A percentile compares a stretch with the other conserved stretches of the same genome.
Evolutionary conservation across 1,284 basidiomycete species (phyloP).

Genomic region (Tetrapyrgos nigripes): DNA sequence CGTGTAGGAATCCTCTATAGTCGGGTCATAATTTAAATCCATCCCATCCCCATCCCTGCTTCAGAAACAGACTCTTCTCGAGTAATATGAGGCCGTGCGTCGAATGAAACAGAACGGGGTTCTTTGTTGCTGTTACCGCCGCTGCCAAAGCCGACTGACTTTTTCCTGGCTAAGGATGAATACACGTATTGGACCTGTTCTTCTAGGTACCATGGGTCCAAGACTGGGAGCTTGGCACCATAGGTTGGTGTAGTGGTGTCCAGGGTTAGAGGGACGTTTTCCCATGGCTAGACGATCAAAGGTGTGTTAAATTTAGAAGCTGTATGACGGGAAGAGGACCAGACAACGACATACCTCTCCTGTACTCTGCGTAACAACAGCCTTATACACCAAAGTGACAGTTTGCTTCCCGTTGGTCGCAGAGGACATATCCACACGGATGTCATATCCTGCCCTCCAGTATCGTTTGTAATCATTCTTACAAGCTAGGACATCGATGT

Average conservation of each 20-base stretch:
- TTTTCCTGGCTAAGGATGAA: too few species aligned
- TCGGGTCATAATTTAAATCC: too few species aligned
- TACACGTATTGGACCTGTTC: constrained; percentile 8
- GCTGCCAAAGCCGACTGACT: too few species aligned
- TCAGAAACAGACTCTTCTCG: too few species aligned
- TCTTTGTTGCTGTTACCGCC: too few species aligned
- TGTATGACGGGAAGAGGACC: neutral
- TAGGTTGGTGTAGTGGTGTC: constrained; percentile 3
- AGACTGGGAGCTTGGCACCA: neutral
- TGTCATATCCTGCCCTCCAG: constrained; percentile 41
- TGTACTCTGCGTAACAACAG: constrained; percentile 37
- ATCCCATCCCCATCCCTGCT: too few species aligned
- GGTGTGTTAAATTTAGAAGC: neutral
- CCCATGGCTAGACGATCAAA: neutral
- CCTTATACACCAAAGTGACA: constrained; percentile 40
- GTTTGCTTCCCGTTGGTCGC: constrained; percentile 37
- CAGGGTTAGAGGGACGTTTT: constrained; percentile 7
- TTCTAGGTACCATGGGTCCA: constrained; percentile 19
- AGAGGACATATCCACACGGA: constrained; percentile 39
- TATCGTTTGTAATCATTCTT: constrained; percentile 6
- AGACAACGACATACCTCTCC: constrained; percentile 32
- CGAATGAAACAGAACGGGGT: neutral
- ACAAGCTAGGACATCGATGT: constrained; percentile 19
- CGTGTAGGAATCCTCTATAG: neutral
- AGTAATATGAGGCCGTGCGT: too few species aligned